Evolutionary conservation across 1,139 yeast genomes (phyloP), one percentile per base, ranked within the genome.

Genomic region (Ogataea hybrid): DNA sequence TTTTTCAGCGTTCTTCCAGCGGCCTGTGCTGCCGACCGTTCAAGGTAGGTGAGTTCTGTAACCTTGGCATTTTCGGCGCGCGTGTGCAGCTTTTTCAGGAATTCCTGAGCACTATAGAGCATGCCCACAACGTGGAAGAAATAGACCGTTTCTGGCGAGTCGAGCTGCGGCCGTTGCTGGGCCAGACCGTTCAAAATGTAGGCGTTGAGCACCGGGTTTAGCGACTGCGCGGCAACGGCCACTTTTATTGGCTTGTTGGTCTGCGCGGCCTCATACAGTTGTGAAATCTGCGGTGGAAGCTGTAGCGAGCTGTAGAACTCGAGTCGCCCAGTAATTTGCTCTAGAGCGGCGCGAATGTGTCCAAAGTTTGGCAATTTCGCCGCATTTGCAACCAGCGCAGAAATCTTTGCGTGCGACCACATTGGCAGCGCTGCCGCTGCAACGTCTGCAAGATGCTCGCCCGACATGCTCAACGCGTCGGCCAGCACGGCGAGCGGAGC

Each of bases 11-110:
- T 73, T 56, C 90, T 73, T 3, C 85, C 84, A 29, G 69, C 57
- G 2, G 59, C 53, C 21, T 68, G 59, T 2, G 95, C 95, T 8
- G 90, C 87, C 5, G 90, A 79, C 47, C 70, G 73, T 54, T 85
- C 92, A 33, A 87, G 53, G 52, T 81, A 84, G 6, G 74, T 65
- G 48, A 87, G 64, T 10, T 79, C 82, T 17, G 68, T 69, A 4
- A 76, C 54, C 49, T 75, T 80, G 1, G 49, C 49, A 1, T 48
- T 44, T 32, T 52, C 53, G 0, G 60, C 56, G 17, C 47, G 46
- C 1, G 32, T n/a, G 8, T 44, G 41, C 11, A 57, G 25, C 1
- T 39, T 37, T 5, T 60, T 48, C 35, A 71, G 41, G 7, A 34
- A 28, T 2, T 35, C 35, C 6, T 57, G 35, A 7, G 61, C 51